Conservation (phyloP, 2,329 filamentous ascomycete species). For the Tolypocladium endophyticum region DNA sequence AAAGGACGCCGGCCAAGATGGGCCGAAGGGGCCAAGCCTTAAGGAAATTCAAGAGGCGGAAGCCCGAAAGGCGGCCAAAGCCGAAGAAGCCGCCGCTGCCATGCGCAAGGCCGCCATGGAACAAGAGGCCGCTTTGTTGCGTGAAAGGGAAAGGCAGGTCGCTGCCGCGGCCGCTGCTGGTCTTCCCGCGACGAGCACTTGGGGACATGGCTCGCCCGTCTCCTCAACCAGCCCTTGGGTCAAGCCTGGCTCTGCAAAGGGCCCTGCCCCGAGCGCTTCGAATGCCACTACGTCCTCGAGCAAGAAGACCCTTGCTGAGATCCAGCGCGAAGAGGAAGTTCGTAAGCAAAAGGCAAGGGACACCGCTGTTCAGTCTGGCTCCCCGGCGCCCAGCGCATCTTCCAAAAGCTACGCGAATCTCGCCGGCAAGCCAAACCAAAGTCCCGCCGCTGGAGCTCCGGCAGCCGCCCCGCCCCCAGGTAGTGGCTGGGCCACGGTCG, state of each 20-base stretch:
- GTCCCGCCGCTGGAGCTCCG: constrained; percentile 20
- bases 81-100: constrained; percentile 69
- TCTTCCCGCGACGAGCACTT: constrained; percentile 79
- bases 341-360: constrained; percentile 62
- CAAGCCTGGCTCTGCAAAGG: constrained; percentile 46
- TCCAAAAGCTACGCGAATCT: constrained; percentile 94
- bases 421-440: constrained; percentile 58
- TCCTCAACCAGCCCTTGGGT: constrained; percentile 57
- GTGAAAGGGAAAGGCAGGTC: constrained; percentile 44
- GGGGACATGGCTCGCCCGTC: constrained; percentile 70
- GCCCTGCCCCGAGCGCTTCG: constrained; percentile 12
- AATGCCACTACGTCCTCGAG: constrained; percentile 17
- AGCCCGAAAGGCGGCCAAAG: constrained; percentile 82
- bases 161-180: constrained; percentile 56
- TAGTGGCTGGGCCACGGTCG: constrained; percentile 84
- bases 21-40: constrained; percentile 76
- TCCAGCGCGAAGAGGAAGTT: constrained; percentile 86
- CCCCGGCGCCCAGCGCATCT: constrained; percentile 28
- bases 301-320: constrained; percentile 92
- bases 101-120: constrained; percentile 69
- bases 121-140: constrained; percentile 56
- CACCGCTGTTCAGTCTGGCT: constrained; percentile 34
- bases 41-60: constrained; percentile 97
- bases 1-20: constrained; percentile 62
- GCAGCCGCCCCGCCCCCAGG: constrained; percentile 26